These are phyloP conservation scores for Cercophora sp. DNA, from an alignment of 495 filamentous ascomycete genomes.

Conservation along the genomic window DNA sequence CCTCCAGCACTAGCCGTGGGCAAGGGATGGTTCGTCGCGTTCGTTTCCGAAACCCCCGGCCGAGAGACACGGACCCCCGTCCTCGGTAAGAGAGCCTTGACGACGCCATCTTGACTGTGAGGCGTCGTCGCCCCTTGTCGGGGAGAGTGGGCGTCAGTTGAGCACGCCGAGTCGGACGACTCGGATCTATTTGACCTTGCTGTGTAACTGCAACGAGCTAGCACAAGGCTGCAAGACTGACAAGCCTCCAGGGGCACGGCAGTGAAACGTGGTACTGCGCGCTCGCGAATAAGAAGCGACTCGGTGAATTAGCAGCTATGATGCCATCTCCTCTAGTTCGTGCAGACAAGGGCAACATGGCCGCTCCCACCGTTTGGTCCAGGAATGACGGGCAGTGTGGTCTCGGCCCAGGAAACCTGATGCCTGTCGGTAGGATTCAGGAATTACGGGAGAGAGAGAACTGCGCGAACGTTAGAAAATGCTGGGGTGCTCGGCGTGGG, in stretches of 20 bases:
- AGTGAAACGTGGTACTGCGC: constrained; percentile 11
- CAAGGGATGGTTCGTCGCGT: neutral
- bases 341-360: too few relatives aligned
- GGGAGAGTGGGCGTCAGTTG: neutral
- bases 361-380: too few relatives aligned
- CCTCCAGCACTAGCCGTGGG: neutral
- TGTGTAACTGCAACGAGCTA: constrained; percentile 13
- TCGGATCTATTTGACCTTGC: constrained; percentile 13
- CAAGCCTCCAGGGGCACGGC: neutral
- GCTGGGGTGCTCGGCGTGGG: neutral
- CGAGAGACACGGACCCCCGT: constrained; percentile 14
- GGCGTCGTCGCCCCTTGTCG: neutral
- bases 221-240: constrained; percentile 19
- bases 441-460: neutral
- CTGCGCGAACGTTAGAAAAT: constrained; percentile 16
- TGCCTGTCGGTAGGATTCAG: neutral
- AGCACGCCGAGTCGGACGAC: constrained; percentile 12
- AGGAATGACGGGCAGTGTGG: too few relatives aligned
- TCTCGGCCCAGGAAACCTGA: too few relatives aligned
- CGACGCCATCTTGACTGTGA: constrained; percentile 5
- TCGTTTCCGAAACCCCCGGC: constrained; percentile 10
- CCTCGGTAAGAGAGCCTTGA: constrained; percentile 11
- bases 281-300: too few relatives aligned
- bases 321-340: too few relatives aligned
- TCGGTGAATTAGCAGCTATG: too few relatives aligned